Conservation (phyloP, 192 early-diverging fungal species). For the Rhizoclosmatium sp. region DNA sequence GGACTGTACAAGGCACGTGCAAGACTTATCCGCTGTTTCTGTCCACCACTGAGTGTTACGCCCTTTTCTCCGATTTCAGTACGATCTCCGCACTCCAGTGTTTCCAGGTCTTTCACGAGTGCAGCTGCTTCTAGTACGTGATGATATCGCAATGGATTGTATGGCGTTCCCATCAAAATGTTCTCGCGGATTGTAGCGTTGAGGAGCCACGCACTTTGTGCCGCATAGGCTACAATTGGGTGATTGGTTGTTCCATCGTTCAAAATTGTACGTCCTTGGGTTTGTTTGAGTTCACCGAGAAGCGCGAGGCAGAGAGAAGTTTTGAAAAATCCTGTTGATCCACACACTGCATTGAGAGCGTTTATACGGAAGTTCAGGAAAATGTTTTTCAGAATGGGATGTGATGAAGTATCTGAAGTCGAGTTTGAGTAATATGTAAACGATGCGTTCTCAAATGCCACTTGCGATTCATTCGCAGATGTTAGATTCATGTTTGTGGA, state of each 20-base stretch:
- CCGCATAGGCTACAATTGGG: conserved; percentile 72
- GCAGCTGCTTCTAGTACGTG: conserved; percentile 81
- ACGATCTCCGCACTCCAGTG: conserved; percentile 74
- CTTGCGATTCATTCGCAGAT: background rate
- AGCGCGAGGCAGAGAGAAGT: conserved; percentile 73
- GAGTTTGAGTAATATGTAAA: conserved; percentile 13
- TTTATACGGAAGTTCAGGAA: background rate
- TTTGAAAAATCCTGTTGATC: conserved; percentile 92
- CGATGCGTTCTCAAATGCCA: conserved; percentile 17
- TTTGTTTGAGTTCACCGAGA: conserved; percentile 34
- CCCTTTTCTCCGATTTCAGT: conserved; percentile 79
- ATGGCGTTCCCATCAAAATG: conserved; percentile 80
- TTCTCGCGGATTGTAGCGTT: conserved; percentile 65
- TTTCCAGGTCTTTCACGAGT: conserved; percentile 77
- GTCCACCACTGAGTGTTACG: conserved; percentile 51
- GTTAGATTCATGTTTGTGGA: background rate
- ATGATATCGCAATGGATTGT: conserved; percentile 73
- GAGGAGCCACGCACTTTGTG: conserved; percentile 66
- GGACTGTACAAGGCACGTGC: conserved; percentile 77
- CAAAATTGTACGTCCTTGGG: background rate
- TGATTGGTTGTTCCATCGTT: background rate
- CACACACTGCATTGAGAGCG: conserved; percentile 68
- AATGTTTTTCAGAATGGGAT: conserved; percentile 18
- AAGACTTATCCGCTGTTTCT: conserved; percentile 48
- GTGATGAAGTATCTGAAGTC: background rate